These are phyloP conservation scores for Barnettozyma salicaria DNA, from an alignment of 805 yeast species.

Conservation along the genomic window DNA sequence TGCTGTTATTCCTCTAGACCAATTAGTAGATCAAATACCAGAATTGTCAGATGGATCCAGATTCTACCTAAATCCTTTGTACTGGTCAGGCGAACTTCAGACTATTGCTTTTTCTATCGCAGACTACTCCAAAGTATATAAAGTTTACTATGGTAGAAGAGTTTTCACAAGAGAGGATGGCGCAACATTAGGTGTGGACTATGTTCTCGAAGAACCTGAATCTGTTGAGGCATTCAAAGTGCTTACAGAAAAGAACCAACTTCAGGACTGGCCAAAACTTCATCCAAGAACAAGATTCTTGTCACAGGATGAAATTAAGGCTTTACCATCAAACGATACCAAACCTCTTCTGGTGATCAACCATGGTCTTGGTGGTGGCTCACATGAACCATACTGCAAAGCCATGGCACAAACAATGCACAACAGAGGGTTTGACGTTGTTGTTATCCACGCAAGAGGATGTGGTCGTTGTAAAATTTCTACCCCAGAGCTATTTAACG, in stretches of 20 bases:
- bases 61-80: constrained; percentile 54
- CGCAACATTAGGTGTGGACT: constrained; percentile 71
- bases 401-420: constrained; percentile 43
- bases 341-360: constrained; percentile 56
- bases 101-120: constrained; percentile 60
- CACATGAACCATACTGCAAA: constrained; percentile 68
- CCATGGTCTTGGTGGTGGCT: constrained; percentile 79
- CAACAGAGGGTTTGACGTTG: constrained; percentile 46
- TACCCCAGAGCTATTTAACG: constrained; percentile 61
- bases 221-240: constrained; percentile 26
- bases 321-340: constrained; percentile 28
- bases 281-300: constrained; percentile 67
- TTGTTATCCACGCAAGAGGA: constrained; percentile 64
- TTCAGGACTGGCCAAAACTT: constrained; percentile 48
- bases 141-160: constrained; percentile 71
- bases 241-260: constrained; percentile 37
- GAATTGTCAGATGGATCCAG: constrained; percentile 41
- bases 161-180: constrained; percentile 54
- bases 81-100: constrained; percentile 72
- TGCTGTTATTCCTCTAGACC: constrained; percentile 19
- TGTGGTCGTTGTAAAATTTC: constrained; percentile 71
- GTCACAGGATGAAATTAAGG: constrained; percentile 38
- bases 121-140: constrained; percentile 44
- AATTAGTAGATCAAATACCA: constrained; percentile 30
- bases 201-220: constrained; percentile 41